Evolutionary conservation across 2,329 filamentous ascomycete genomes (phyloP), one percentile per base, ranked within the genome.

Genomic region (Arthrobotrys iridis): DNA sequence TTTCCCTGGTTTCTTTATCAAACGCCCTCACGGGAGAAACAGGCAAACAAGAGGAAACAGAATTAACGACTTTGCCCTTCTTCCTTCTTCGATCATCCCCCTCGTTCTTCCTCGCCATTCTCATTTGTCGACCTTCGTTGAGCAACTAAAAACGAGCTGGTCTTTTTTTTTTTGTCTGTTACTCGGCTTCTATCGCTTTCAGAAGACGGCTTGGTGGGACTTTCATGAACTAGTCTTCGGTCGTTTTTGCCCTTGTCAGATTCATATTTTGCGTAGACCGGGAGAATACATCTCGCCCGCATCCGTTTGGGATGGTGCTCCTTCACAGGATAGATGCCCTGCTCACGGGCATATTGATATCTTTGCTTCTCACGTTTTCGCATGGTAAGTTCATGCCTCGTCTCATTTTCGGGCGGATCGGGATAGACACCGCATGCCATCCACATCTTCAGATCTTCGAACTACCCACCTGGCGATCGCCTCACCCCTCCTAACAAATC

Each of bases 271-370:
- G 50, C 7, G 26, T 22, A 37, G 50, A 37, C 50, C n/a, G 30
- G 18, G 20, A 55, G 8, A 37, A 37, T 24, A 18, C 30, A 37
- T 22, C 33, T 52, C 26, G 24, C 13, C 52, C 41, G 55, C 41
- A 59, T 68, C 58, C 55, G 28, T 35, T 57, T 75, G 71, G 71
- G 71, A 75, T 75, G 71, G 71, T 75, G 71, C 18, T 64, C 48
- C 63, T 75, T 59, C 57, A 48, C 48, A 52, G 63, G 57, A 68
- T 68, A 68, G 57, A 62, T 75, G 71, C 63, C 71, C 63, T 75
- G 55, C 33, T 75, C 7, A 75, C 63, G 26, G 71, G 71, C 63
- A 52, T 75, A 63, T 52, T 75, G 37, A 40, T 67, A 58, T 75
- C 63, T 24, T 41, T 75, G 13, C 57, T 75, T 22, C 15, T 64